A percentile compares a stretch with the other conserved stretches of the same genome.
Conservation (phyloP, 1,284 basidiomycete species). For the Pseudozyma hubeiensis region DNA sequence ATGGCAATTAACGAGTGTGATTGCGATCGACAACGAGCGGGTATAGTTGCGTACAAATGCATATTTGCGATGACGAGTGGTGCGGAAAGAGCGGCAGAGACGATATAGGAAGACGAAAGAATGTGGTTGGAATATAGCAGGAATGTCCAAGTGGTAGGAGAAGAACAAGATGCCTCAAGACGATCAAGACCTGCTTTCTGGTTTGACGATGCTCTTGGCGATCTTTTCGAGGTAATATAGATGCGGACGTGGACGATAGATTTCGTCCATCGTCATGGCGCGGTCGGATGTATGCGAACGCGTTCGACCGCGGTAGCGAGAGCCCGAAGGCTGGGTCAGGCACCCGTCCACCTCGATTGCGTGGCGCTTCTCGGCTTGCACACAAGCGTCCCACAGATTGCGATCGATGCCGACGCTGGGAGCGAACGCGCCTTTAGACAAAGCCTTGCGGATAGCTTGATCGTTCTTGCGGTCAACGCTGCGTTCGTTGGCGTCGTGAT, state of each 20-base stretch:
- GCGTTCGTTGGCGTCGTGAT: constrained; percentile 21
- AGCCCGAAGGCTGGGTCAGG: constrained; percentile 7
- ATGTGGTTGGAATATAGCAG: not conserved
- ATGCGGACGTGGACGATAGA: constrained; percentile 43
- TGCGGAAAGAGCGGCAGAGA: constrained; percentile 1
- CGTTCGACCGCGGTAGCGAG: constrained; percentile 14
- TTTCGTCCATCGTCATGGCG: constrained; percentile 39
- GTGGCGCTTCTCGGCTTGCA: constrained; percentile 52
- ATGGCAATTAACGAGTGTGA: not conserved
- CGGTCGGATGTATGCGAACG: constrained; percentile 22
- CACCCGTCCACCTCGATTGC: constrained; percentile 40
- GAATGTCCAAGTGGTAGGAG: not conserved
- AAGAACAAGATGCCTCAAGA: not conserved
- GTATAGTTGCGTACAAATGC: constrained; percentile 6
- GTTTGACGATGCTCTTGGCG: constrained; percentile 41
- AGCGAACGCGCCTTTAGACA: constrained; percentile 18
- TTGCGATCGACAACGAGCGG: constrained; percentile 8
- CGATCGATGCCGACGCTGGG: constrained; percentile 42
- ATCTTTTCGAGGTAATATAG: constrained; percentile 43
- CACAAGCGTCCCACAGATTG: constrained; percentile 40
- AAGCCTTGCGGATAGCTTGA: constrained; percentile 20
- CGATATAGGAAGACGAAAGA: not conserved
- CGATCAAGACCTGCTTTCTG: constrained; percentile 15
- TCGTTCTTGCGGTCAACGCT: constrained; percentile 25
- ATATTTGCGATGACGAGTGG: not conserved